Base-by-base conservation (phyloP, 345 rosid genomes). In the Balakata baccata region DNA sequence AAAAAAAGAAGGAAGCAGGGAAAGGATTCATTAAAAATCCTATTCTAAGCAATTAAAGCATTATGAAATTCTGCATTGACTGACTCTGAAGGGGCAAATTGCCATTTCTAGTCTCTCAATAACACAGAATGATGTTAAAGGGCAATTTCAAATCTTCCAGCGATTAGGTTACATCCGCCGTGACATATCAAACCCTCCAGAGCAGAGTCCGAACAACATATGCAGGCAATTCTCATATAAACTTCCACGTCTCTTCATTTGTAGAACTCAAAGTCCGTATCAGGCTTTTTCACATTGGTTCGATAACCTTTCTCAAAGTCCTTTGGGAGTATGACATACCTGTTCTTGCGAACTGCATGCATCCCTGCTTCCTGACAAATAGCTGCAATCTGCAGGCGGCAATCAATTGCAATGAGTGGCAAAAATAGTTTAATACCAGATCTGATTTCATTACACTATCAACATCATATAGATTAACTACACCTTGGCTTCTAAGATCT, bases 321-420 rank as follows among this genome's bases (percentile, higher is more conserved):
- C 83, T 95, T 95, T 0, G 99, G 98, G 53, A 92, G 87, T 51
- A 95, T 95, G 65, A 95, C 98, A 41, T 95, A 95, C 74, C 99
- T 88, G 86, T 95, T 95, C 88, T 95, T 95, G 38, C 99, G 84
- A 12, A 95, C 99, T 2, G 99, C 99, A 49, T 95, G 99, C 99
- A 95, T 95, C 63, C 99, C 99, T 50, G 99, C 99, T 84, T 95
- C 99, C 80, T 95, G 99, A 71, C 99, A 95, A 68, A 95, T 95
- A 18, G 99, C 99, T 51, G 98, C 80, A 77, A 95, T 95, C 99
- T 95, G 90, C 52, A 29, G 23, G 68, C 59, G 60, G 39, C 46
- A n/a, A 39, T 39, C 53, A 16, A 34, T 68, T 13, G 25, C 13
- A 34, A 29, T 10, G 0, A 29, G 7, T 11, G n/a, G 29, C 29